Evolutionary conservation across 108 stramenopile genomes (phyloP), one percentile per base, ranked within the genome.

Genomic region (Hondaea fermentalgiana): DNA sequence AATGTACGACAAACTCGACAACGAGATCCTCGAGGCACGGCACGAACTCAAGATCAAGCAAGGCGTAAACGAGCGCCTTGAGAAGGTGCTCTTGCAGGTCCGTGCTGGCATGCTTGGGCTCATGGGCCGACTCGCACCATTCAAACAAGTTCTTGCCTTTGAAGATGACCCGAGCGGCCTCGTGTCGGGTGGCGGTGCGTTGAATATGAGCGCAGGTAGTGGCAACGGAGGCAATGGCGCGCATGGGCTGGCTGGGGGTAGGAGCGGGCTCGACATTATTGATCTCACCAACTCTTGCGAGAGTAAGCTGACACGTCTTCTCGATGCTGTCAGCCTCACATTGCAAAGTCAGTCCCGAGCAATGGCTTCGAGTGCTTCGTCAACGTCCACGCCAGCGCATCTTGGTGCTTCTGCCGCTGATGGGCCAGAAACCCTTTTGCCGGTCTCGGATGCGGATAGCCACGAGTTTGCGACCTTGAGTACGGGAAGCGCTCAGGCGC

Each of bases 1-100:
- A 83, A 83, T 83, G 76, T 83, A 83, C 28, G 76, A 83, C 51
- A 83, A 83, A 23, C 76, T 83, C 28, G 76, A 83, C 51, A 83
- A 83, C 76, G 51, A 83, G 49, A 83, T 83, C 5, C 28, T 83
- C 2, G 76, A 83, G 51, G 76, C 76, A 10, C 45, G 76, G 19
- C 76, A 83, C 76, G 76, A 83, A 23, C 76, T 83, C 49, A 83
- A 83, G 51, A 83, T 83, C 51, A 83, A 83, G 51, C 76, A 83
- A 12, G 76, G 49, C n/a, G 76, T 83, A 6, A 47, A 83, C 28
- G 51, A 47, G 49, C 45, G 76, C n/a, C 51, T 83, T 0, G 76
- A 83, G 3, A 83, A 83, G 76, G 28, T 83, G 17, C 76, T 83
- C 49, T 12, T 83, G 51, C 76, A 83, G 51, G 76, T 83, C 23